Base-by-base conservation (phyloP, 768 basidiomycete genomes). In the Brasilioporus rufonigricans region DNA sequence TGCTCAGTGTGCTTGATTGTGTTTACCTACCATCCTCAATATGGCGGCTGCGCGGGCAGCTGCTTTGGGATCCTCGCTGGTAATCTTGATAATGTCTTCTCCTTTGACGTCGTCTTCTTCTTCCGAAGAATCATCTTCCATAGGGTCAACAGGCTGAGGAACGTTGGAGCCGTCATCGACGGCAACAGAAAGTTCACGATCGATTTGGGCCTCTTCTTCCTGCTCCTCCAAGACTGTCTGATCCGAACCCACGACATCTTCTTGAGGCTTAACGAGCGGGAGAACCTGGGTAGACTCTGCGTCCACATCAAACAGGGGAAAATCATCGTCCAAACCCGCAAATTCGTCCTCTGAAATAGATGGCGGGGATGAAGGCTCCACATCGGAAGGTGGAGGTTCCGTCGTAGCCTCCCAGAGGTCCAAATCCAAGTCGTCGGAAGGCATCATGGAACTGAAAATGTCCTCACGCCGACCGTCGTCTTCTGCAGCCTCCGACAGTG, bases 21-120 rank as follows among this genome's bases (percentile, higher is more conserved):
- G 6, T 50, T 43, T 13, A 69, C 83, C n/a, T 46, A 91, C 92
- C 78, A 91, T 80, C 71, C 89, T 93, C 61, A 97, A 76, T 55
- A 97, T 94, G 0, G 94, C 94, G 32, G 91, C 93, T n/a, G 93
- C 94, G 45, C 91, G 76, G 2, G 93, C 94, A 44, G 94, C 94
- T 18, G 91, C 91, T 55, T 80, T 78, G 2, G 94, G 90, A 69
- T 96, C 90, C 21, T 83, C 81, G 55, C 90, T 92, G 3, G 86
- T 86, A 57, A 96, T 89, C 73, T 90, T 87, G 59, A 97, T 84
- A 6, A 95, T 74, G 9, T 76, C 74, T 5, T 77, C 74, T 5
- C 73, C 73, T 4, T 74, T 69, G 26, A 71, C 62, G 19, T 67
- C 72, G 12, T 65, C 72, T 23, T 69, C 72, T 2, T 65, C 67